Evolutionary conservation across 192 early-diverging fungal genomes (phyloP).

Genomic region (Backusella circina): DNA sequence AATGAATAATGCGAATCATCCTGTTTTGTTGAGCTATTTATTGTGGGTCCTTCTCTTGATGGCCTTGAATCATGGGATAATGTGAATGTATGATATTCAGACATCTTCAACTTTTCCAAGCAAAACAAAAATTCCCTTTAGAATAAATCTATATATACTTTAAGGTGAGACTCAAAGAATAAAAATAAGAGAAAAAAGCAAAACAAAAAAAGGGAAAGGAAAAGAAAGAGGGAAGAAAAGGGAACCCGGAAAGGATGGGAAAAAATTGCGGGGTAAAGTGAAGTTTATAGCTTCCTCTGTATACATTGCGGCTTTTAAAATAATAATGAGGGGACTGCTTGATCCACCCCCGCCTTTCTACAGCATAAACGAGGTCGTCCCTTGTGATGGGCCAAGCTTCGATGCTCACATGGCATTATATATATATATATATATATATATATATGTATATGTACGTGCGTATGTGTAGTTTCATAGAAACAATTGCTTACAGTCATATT

Average conservation of each 20-base stretch:
- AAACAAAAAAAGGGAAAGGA: not conserved
- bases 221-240: not conserved
- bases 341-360: not conserved
- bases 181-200: not conserved
- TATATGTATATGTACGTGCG: not conserved
- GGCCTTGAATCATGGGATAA: constrained; percentile 4
- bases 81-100: constrained; percentile 10
- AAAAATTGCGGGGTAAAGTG: constrained; percentile 10
- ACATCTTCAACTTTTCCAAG: not conserved
- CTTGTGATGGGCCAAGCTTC: not conserved
- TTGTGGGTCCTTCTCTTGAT: not conserved
- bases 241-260: constrained; percentile 8
- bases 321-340: not conserved
- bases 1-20: not conserved
- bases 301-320: constrained; percentile 8
- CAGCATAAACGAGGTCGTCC: not conserved
- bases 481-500: not conserved
- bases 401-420: not conserved
- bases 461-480: not conserved
- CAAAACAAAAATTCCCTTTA: not conserved
- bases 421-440: not conserved
- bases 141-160: not conserved
- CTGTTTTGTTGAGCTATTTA: not conserved
- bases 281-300: not conserved
- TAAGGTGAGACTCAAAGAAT: too few species aligned